Evolutionary conservation across 768 basidiomycete species (phyloP).

Genomic region (Lactarius pseudohatsudake): DNA sequence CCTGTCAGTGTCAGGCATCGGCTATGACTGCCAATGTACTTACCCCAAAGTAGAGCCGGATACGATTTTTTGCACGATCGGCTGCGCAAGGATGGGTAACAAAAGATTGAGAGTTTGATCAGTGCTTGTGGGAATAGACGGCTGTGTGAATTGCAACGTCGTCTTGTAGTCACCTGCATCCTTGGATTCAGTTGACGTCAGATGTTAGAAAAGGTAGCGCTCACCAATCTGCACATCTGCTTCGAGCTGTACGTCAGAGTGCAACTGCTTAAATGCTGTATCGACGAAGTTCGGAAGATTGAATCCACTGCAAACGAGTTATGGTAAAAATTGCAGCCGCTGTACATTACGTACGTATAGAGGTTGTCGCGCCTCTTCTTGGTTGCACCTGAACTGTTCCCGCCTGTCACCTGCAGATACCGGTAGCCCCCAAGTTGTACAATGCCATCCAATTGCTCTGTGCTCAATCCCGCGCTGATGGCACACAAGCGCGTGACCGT

Average conservation of each 20-base stretch:
- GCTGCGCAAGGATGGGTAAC: conserved; percentile 66
- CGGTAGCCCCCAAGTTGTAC: conserved; percentile 65
- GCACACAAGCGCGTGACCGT: conserved; percentile 68
- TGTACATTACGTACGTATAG: conserved; percentile 48
- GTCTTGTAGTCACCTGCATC: conserved; percentile 60
- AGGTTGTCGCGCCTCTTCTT: conserved; percentile 45
- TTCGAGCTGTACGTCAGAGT: conserved; percentile 58
- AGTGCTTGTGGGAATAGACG: conserved; percentile 54
- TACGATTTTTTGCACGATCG: conserved; percentile 74
- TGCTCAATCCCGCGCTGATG: conserved; percentile 58
- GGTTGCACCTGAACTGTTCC: conserved; percentile 33
- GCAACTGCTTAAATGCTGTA: conserved; percentile 62
- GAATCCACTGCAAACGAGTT: conserved; percentile 48
- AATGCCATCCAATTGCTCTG: conserved; percentile 63
- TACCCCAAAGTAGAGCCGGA: conserved; percentile 56
- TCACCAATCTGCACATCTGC: conserved; percentile 59
- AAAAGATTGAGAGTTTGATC: conserved; percentile 62
- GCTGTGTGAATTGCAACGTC: conserved; percentile 59
- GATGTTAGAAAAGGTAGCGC: background rate
- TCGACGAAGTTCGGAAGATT: conserved; percentile 61
- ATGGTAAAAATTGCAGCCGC: conserved; percentile 3
- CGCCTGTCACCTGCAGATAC: conserved; percentile 42
- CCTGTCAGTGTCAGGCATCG: conserved; percentile 4
- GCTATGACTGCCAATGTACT: conserved; percentile 17
- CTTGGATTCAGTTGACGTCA: background rate